Percentiles rank a stretch among this genome's conserved stretches.
Evolutionary conservation across 2,329 filamentous ascomycete species (phyloP).

Genomic region (Calonectria leucothoes): DNA sequence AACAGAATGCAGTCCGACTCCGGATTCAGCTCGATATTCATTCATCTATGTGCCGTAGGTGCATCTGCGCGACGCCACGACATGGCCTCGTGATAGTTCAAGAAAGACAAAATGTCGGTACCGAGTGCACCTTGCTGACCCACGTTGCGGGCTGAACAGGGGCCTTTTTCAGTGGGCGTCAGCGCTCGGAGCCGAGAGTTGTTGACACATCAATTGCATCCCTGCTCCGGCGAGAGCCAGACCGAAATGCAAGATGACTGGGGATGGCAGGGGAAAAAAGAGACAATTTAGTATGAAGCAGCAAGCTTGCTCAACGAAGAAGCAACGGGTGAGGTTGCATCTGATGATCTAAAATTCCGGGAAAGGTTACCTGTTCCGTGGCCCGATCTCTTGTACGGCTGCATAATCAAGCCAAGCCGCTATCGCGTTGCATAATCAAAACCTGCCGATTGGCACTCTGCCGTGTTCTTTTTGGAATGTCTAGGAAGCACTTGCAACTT

Average conservation of each 20-base stretch:
- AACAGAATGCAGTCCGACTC: neutral
- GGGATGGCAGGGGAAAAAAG: neutral
- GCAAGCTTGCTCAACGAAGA: neutral
- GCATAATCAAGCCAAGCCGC: neutral
- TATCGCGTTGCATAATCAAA: neutral
- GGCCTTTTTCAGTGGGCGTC: neutral
- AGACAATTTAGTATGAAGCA: neutral
- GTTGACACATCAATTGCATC: neutral
- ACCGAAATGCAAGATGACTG: neutral
- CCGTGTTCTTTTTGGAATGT: neutral
- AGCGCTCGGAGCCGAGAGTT: neutral
- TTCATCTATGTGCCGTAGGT: neutral
- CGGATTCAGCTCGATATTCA: neutral
- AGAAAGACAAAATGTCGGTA: neutral
- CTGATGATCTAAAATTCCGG: neutral
- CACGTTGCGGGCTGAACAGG: neutral
- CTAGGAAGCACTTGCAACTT: neutral
- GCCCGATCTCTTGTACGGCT: neutral
- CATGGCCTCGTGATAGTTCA: neutral
- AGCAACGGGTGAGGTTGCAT: neutral
- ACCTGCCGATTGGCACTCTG: neutral
- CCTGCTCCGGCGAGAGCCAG: neutral
- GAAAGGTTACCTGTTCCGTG: neutral
- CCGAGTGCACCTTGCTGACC: neutral
- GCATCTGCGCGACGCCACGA: neutral